phyloP scores from a whole-genome alignment of 2,329 filamentous ascomycete species.

The Fonsecaea pedrosoi region DNA sequence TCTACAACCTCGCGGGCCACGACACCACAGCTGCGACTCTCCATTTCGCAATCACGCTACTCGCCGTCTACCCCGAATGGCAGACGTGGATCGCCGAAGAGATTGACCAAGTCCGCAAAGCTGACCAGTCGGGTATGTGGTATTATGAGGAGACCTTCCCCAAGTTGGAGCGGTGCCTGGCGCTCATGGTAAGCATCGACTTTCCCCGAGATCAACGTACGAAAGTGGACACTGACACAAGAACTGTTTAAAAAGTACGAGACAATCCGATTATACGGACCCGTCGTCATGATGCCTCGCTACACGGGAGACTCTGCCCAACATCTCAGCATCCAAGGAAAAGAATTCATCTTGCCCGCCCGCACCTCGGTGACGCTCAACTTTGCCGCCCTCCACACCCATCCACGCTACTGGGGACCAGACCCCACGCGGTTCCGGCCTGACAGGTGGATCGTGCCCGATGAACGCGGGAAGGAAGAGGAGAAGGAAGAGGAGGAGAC shows the following conservation, averaged over 20 bases:
- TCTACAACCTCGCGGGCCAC: constrained; percentile 57
- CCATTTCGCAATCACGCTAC: constrained; percentile 34
- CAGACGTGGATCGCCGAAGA: constrained; percentile 37
- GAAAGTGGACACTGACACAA: background rate
- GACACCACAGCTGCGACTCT: constrained; percentile 38
- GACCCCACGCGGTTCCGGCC: constrained; percentile 43
- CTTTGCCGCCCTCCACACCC: constrained; percentile 43
- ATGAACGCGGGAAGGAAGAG: background rate
- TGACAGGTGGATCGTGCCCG: constrained; percentile 49
- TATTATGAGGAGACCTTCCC: constrained; percentile 57
- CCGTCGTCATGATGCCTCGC: constrained; percentile 37
- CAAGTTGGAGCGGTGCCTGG: constrained; percentile 52
- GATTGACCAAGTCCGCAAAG: constrained; percentile 33
- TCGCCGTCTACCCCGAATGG: constrained; percentile 35
- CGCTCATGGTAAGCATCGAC: constrained; percentile 53
- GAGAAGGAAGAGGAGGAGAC: constrained; percentile 44
- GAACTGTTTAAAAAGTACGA: constrained; percentile 33
- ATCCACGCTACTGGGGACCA: constrained; percentile 42
- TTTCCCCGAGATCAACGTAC: background rate
- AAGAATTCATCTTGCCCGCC: constrained; percentile 36
- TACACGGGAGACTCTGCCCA: constrained; percentile 30
- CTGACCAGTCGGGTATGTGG: constrained; percentile 39
- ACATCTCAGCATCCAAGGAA: constrained; percentile 30
- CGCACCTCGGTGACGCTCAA: constrained; percentile 38
- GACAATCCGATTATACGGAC: constrained; percentile 41